Evolutionary conservation across 805 yeast species (phyloP), one percentile per base, ranked within the genome.

Genomic region (Sugiyamaella americana): DNA sequence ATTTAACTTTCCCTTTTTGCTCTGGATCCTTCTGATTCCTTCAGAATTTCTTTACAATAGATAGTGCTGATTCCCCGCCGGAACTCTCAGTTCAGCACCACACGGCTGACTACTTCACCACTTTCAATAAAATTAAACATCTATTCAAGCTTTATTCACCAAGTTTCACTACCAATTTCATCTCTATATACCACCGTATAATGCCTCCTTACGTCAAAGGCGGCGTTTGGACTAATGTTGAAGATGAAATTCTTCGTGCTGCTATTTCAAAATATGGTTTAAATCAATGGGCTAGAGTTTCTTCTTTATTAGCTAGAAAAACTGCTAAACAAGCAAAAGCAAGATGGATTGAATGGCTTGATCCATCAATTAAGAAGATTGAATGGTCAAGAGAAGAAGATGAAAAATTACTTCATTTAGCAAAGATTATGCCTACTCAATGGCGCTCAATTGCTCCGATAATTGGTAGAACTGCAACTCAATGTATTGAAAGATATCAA

Each of bases 231-330:
- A 80, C 95, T 4, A 82, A 86, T 58, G 64, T 74, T 8, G 84
- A 79, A 55, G 98, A 93, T 64, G 91, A 87, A 63, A 83, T 93
- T 38, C 69, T 91, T 37, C 81, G 82, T 53, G 95, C 96, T 0
- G 96, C 96, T 1, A 85, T 93, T 1, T 76, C 93, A 35, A 93
- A 91, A 60, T 91, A 91, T 63, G 98, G 98, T 0, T 70, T 88
- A 17, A 88, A 86, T 56, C 96, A 93, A 58, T 91, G 98, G 98
- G 75, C 93, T 11, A 76, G 96, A 43, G 91, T 91, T 3, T 84
- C 96, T 0, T 87, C 97, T 0, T 71, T 91, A 39, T 67, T 91
- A 30, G 82, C 87, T 4, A 79, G 84, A 61, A 91, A 91, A 64
- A 82, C 88, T 1, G 95, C 97, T 3, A 81, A 80, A 58, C 98